Base-by-base conservation (phyloP, 2,329 filamentous ascomycete species). In the Trichoderma aggressivum region DNA sequence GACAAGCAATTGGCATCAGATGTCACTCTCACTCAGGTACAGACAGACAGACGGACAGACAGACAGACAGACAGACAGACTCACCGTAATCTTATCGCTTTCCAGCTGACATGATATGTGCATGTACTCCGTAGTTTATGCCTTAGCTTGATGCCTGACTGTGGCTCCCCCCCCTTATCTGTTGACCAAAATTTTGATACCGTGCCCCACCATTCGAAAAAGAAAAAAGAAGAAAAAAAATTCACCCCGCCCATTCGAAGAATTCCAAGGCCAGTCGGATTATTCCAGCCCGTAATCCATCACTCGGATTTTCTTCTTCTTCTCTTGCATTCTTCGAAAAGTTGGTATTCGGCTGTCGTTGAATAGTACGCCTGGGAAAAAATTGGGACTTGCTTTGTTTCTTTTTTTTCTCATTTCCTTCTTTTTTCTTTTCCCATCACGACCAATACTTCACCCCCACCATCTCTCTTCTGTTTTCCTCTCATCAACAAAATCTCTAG, bases 171-270 rank as follows among this genome's bases (percentile, higher is more conserved):
- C 50, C 63, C 66, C 71, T 72, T 72, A 72, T 72, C 71, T 43
- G 24, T 59, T n/a, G 21, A 34, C 71, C 77, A 77, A 80, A 79
- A 78, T 77, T 79, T 77, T 79, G 77, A 76, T 77, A 79, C 76
- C 71, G 71, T 74, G 79, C 80, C 80, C 80, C 80, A 81, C 80
- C 77, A 80, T 77, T 76, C 76, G 79, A 80, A 81, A 39, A 80
- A 81, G 81, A 76, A 80, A 81, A 81, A 79, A 80, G 62, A 81
- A 76, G 80, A 81, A 81, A 79, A 80, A 70, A 81, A 81, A 81
- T 79, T 78, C 80, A 82, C 80, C 80, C 80, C 80, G 80, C 80
- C 53, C 71, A 71, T 59, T 60, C 21, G 39, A 73, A 73, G 72
- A 75, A 72, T 72, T 70, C 68, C 70, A 72, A 58, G 55, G 32